These are phyloP conservation scores for Eutrema salsugineum DNA, from an alignment of 441 rosid species.

Conservation along the genomic window DNA sequence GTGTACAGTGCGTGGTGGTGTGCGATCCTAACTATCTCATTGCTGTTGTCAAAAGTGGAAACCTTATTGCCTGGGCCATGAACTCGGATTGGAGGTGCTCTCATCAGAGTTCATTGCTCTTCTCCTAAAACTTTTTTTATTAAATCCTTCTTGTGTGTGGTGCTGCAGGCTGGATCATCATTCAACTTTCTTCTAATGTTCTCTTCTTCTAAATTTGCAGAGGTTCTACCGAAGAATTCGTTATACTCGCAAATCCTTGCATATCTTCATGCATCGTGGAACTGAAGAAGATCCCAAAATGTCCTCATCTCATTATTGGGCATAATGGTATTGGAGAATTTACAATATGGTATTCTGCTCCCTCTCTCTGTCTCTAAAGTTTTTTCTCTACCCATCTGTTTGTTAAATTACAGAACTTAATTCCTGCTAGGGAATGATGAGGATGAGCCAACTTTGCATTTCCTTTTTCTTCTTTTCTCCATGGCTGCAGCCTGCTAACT, in stretches of 20 bases:
- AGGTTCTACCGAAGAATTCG: conserved; percentile 50
- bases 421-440: conserved; percentile 1
- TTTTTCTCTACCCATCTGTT: neutral
- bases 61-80: conserved; percentile 80
- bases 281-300: conserved; percentile 68
- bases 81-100: conserved; percentile 79
- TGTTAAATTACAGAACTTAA: neutral
- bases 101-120: neutral
- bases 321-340: conserved; percentile 81
- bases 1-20: conserved; percentile 56
- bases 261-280: conserved; percentile 58
- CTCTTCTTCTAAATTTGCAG: conserved; percentile 43
- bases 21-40: conserved; percentile 61
- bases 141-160: conserved; percentile 5
- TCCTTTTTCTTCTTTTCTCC: neutral
- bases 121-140: neutral
- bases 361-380: conserved; percentile 4
- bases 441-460: neutral
- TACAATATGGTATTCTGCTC: conserved; percentile 63
- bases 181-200: conserved; percentile 21
- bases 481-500: neutral
- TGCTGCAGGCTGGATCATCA: conserved; percentile 18
- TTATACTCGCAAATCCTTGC: conserved; percentile 43
- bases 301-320: conserved; percentile 59
- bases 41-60: conserved; percentile 72